phyloP scores from a whole-genome alignment of 257 asterid genomes.

The Solanum chmielewskii region DNA sequence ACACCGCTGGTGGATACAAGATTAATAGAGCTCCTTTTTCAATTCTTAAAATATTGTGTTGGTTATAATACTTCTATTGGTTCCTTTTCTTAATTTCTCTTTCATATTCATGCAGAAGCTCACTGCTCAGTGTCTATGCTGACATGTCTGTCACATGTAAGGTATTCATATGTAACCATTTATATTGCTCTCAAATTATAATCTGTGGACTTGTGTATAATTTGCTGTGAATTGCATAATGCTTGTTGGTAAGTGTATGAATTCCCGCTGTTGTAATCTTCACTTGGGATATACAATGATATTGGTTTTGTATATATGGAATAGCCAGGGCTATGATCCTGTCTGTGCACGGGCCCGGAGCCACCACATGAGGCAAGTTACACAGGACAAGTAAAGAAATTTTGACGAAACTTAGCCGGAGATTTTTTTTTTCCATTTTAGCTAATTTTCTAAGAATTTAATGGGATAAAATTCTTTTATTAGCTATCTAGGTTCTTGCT shows the following conservation, averaged over 20 bases:
- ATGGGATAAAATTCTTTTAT: not conserved
- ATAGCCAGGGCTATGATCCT: not conserved
- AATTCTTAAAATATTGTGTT: not conserved
- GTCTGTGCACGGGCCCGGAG: not conserved
- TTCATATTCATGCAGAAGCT: slow-evolving; percentile 55
- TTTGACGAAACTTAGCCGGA: not conserved
- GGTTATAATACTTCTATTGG: not conserved
- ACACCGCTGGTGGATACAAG: not conserved
- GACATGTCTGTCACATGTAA: slow-evolving; percentile 99
- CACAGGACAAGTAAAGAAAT: not conserved
- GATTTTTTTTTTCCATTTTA: not conserved
- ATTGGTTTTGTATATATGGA: not conserved
- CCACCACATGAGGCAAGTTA: not conserved
- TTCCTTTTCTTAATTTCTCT: not conserved
- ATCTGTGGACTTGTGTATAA: not conserved
- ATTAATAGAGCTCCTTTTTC: not conserved
- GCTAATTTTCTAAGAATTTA: not conserved
- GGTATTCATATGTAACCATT: slow-evolving; percentile 25
- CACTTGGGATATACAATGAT: not conserved
- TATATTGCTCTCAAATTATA: not conserved
- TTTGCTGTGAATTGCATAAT: not conserved
- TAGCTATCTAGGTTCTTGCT: not conserved
- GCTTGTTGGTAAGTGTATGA: not conserved
- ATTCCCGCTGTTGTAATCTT: not conserved
- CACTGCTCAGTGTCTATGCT: slow-evolving; percentile 95